Base-by-base conservation (phyloP, 2,329 filamentous ascomycete genomes). In the Ophiostoma triangulosporum region DNA sequence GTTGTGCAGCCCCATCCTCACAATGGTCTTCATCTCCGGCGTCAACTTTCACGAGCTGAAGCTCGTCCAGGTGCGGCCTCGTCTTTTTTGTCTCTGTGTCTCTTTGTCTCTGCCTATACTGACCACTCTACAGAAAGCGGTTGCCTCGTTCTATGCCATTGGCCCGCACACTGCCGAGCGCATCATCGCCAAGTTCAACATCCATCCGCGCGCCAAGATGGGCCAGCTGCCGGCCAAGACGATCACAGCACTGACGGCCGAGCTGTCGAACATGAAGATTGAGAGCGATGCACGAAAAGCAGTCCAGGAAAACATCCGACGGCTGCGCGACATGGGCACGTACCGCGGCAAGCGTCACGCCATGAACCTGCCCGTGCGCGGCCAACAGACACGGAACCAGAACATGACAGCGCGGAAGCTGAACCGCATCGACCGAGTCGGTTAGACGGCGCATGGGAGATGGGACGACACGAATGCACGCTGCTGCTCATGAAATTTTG, bases 261-360 rank as follows among this genome's bases (percentile, higher is more conserved):
- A 95, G 64, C 74, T 98, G 38, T 87, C 88, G 15, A 83, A 82
- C 53, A 90, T 98, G 88, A 95, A 86, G 56, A 88, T 97, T 62
- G 93, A 96, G 68, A 95, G 86, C 67, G 90, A 97, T 63, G 75
- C 94, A 59, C 75, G 81, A 63, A 79, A 85, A 64, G 72, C 87
- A 56, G 70, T 96, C 35, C 77, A 84, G 62, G 88, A 95, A 50
- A 93, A 97, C 64, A 95, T 98, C 61, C 76, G 76, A 65, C 75
- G 91, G 56, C 64, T 98, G 67, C 87, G 86, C 66, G 90, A 96
- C 63, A 96, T 95, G 73, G 90, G 90, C 50, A 83, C 84, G 4
- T 95, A 95, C 65, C 76, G 93, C 52, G 93, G 93, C 59, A 83
- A 86, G 67, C 75, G 93, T 60, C 93, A 98, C 73, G 91, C 91